A percentile compares a stretch with the other conserved stretches of the same genome.
These are phyloP conservation scores for Aspergillus homomorphus DNA, from an alignment of 495 filamentous ascomycete genomes.

Conservation along the genomic window DNA sequence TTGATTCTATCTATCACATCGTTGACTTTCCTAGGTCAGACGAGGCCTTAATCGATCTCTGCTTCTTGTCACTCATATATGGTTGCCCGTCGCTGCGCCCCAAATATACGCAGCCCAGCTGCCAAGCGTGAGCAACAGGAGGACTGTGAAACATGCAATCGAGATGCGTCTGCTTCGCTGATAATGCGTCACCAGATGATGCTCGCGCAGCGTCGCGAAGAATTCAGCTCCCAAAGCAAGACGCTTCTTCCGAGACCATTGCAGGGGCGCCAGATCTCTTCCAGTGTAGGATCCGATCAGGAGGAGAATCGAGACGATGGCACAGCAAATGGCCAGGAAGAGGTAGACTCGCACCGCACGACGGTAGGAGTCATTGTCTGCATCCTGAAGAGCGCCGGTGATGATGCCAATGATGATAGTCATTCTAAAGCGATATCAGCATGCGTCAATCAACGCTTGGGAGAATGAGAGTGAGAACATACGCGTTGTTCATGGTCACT, in stretches of 20 bases:
- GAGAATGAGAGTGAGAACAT: conserved; percentile 3
- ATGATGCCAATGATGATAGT: conserved; percentile 45
- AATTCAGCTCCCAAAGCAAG: conserved; percentile 27
- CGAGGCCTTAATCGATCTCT: neutral
- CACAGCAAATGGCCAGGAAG: conserved; percentile 31
- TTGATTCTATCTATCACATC: too few relatives aligned
- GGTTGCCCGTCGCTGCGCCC: conserved; percentile 40
- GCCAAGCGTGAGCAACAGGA: conserved; percentile 31
- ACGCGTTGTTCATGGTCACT: conserved; percentile 47
- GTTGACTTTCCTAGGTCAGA: too few relatives aligned
- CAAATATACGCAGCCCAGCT: conserved; percentile 45
- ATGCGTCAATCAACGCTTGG: neutral
- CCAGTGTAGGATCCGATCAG: conserved; percentile 25
- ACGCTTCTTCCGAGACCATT: conserved; percentile 43
- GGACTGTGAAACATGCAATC: conserved; percentile 26
- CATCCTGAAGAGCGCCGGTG: conserved; percentile 43
- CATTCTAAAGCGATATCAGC: conserved; percentile 30
- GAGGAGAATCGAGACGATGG: conserved; percentile 14
- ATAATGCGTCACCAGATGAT: conserved; percentile 23
- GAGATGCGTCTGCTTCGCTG: conserved; percentile 27
- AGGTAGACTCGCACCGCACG: conserved; percentile 42
- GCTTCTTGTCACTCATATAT: conserved; percentile 13
- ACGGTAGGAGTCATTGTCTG: conserved; percentile 37
- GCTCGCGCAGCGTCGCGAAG: conserved; percentile 28
- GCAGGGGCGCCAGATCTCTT: conserved; percentile 30